Evolutionary conservation across 2,329 filamentous ascomycete genomes (phyloP), one percentile per base, ranked within the genome.

Genomic region (Clarireedia hainanense): DNA sequence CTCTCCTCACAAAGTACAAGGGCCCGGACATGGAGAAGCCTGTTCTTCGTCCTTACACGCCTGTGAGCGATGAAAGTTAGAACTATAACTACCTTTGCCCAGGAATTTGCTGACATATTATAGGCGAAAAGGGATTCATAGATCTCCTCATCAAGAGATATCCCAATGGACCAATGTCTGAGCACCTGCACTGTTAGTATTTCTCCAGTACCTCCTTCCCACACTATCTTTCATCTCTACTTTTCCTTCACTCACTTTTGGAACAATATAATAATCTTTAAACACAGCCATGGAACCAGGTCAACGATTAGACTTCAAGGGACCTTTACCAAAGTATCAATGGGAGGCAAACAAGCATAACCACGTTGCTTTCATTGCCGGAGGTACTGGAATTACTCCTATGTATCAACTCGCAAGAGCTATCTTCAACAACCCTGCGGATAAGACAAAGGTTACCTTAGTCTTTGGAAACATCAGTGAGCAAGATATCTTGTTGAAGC

Each of bases 391-490:
- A 59, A 95, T 99, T 72, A 94, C 94, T 10, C 94, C 94, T 64
- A 96, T 97, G 92, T 97, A 89, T 80, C 94, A 99, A 79, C 84
- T 99, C 47, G 79, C 84, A 62, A 89, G 89, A 60, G 81, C 85
- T 69, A 96, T 99, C 75, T 95, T 97, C 84, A 89, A 86, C 74
- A 95, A 96, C 81, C 90, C 92, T 58, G 83, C 89, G 45, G 94
- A 99, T 77, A 91, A 94, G 83, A 99, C 94, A 66, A 95, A 96
- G 79, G 91, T 99, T 43, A 97, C 92, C 5, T 84, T 99, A 34
- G 81, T 99, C 39, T 96, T 92, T 69, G 94, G 90, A 64, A 99
- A 97, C 76, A 75, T 96, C 58, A 77, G 76, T 26, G 89, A 97
- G 76, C 82, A 92, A 62, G 94, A 99, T 69, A 96, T 99, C 60